These are phyloP conservation scores for Metarhizium humberi DNA, from an alignment of 2,329 filamentous ascomycete species.

Conservation along the genomic window DNA sequence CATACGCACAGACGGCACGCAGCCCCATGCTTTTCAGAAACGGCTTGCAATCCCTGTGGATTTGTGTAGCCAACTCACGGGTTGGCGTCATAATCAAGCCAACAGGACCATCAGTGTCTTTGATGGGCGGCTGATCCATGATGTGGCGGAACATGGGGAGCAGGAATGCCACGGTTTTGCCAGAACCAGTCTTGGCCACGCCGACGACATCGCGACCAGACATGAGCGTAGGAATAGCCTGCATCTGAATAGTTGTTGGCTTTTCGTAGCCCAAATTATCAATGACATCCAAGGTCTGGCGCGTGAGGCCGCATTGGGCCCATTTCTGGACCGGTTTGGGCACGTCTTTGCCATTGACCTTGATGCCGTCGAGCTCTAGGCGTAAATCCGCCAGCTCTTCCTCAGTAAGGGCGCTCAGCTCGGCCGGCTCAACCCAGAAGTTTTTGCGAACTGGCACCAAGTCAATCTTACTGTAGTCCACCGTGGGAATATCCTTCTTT, in stretches of 20 bases:
- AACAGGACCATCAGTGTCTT: conserved; percentile 78
- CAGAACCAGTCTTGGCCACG: conserved; percentile 94
- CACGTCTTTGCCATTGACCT: conserved; percentile 77
- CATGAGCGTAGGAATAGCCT: conserved; percentile 92
- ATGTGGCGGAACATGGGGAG: conserved; percentile 98
- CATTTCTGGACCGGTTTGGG: conserved; percentile 94
- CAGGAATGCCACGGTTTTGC: conserved; percentile 92
- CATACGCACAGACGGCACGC: conserved; percentile 85
- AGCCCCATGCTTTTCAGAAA: conserved; percentile 82
- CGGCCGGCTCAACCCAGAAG: conserved; percentile 87
- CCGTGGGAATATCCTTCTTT: conserved; percentile 87
- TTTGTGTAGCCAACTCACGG: conserved; percentile 86
- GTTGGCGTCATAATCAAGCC: conserved; percentile 89
- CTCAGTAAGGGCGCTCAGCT: conserved; percentile 74
- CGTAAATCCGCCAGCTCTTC: conserved; percentile 75
- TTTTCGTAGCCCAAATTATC: conserved; percentile 73
- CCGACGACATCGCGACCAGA: conserved; percentile 92
- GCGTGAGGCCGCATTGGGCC: conserved; percentile 87
- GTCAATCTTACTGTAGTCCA: conserved; percentile 80
- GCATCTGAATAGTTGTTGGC: conserved; percentile 89
- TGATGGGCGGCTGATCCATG: conserved; percentile 79
- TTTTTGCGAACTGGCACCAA: conserved; percentile 83
- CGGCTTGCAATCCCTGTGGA: conserved; percentile 88
- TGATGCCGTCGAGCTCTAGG: conserved; percentile 88
- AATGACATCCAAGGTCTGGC: conserved; percentile 80